Conservation (phyloP, 2,329 filamentous ascomycete genomes). For the Phyllosticta citriasiana region DNA sequence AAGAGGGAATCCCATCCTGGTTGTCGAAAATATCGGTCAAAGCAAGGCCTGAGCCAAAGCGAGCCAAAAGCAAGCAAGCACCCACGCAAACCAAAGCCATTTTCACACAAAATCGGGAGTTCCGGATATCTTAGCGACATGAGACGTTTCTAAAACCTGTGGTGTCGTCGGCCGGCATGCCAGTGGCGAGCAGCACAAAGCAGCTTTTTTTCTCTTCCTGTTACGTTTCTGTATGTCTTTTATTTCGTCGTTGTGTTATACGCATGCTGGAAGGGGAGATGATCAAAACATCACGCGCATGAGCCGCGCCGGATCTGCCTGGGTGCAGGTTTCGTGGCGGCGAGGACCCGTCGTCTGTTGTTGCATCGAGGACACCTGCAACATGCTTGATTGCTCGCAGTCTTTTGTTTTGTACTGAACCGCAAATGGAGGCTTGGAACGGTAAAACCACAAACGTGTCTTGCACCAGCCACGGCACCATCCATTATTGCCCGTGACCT, state of each 20-base stretch:
- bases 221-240: constrained; percentile 12
- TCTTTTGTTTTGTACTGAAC: constrained; percentile 16
- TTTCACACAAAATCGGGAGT: constrained; percentile 27
- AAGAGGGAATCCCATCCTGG: constrained; percentile 31
- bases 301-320: constrained; percentile 15
- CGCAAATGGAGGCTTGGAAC: neutral
- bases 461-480: too few relatives aligned
- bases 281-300: constrained; percentile 29
- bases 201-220: constrained; percentile 3
- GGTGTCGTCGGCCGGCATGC: constrained; percentile 29
- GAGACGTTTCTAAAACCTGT: constrained; percentile 24
- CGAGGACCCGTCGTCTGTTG: constrained; percentile 31
- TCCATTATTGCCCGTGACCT: too few relatives aligned
- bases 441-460: neutral
- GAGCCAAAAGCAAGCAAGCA: constrained; percentile 13
- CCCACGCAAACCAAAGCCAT: constrained; percentile 18
- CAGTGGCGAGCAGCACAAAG: neutral
- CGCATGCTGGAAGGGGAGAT: constrained; percentile 34
- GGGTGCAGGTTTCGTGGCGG: constrained; percentile 14
- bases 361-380: constrained; percentile 38
- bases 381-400: constrained; percentile 25
- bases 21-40: neutral
- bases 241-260: constrained; percentile 16
- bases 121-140: constrained; percentile 36
- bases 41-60: constrained; percentile 22